Conservation (phyloP, 106 monocot species). For the Dendrobium nobile region DNA sequence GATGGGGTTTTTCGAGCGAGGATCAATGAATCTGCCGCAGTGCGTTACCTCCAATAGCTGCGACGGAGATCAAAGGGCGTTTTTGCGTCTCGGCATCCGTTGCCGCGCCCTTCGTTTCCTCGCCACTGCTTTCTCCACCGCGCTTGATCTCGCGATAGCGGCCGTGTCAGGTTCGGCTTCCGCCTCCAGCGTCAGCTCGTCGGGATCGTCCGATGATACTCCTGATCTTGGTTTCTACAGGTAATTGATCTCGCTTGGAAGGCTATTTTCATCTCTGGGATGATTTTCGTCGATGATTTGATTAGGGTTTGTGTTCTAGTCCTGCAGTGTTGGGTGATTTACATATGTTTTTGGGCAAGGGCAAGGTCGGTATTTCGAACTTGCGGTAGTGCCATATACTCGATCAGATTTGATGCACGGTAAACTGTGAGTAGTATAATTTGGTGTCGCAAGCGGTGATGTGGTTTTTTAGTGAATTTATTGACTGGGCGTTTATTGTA, state of each 20-base stretch:
- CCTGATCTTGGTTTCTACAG: conserved; percentile 48
- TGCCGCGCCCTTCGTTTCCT: conserved; percentile 26
- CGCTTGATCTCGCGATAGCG: conserved; percentile 16
- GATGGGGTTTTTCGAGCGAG: conserved; percentile 8
- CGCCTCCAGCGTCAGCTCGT: conserved; percentile 58
- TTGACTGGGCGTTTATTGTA: background rate
- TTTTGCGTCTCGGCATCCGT: conserved; percentile 24
- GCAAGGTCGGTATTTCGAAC: background rate
- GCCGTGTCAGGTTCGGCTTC: conserved; percentile 19
- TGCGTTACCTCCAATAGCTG: background rate
- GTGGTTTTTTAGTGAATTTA: no score
- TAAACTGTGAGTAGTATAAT: background rate
- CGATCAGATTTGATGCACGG: background rate
- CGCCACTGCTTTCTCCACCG: conserved; percentile 14
- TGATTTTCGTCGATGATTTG: background rate
- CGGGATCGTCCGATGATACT: conserved; percentile 50
- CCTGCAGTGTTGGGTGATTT: background rate
- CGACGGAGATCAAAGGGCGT: background rate
- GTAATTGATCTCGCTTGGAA: conserved; percentile 15
- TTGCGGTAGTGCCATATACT: background rate
- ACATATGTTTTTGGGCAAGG: background rate
- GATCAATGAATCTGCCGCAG: background rate
- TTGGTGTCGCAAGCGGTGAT: background rate
- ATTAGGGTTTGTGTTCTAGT: background rate
- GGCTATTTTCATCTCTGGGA: background rate